Percentiles rank a stretch among this genome's conserved stretches.
phyloP scores from a whole-genome alignment of 768 basidiomycete genomes.

The Paxillus rubicundulus region DNA sequence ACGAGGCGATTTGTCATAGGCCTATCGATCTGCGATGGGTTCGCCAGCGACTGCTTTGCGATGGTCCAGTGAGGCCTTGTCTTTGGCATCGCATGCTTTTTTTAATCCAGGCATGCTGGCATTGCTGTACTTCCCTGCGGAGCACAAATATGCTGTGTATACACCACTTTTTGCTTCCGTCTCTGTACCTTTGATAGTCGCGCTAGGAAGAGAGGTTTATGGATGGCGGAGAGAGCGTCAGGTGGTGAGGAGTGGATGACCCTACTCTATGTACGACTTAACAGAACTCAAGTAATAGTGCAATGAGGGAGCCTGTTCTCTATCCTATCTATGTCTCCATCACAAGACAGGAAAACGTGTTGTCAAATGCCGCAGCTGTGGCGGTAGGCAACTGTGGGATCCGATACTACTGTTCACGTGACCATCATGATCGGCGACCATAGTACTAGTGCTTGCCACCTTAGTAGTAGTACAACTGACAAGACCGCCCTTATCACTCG shows the following conservation, averaged over 20 bases:
- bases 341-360: too few species aligned
- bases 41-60: constrained; percentile 41
- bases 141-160: constrained; percentile 97
- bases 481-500: constrained; percentile 3
- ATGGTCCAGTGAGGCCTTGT: constrained; percentile 61
- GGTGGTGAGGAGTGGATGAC: constrained; percentile 13
- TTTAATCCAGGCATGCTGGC: constrained; percentile 97
- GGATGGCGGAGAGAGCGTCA: constrained; percentile 48
- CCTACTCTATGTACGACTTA: background rate
- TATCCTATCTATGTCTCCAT: background rate
- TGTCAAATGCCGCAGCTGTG: too few species aligned
- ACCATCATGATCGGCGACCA: constrained; percentile 16
- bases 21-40: constrained; percentile 16
- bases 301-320: constrained; percentile 8
- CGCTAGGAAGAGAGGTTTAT: constrained; percentile 67
- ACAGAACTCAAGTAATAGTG: constrained; percentile 8
- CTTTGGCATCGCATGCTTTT: constrained; percentile 80
- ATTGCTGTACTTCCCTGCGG: constrained; percentile 93
- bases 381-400: background rate
- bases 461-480: constrained; percentile 6
- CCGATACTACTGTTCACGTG: constrained; percentile 22
- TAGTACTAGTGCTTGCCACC: background rate
- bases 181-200: constrained; percentile 76
- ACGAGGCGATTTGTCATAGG: constrained; percentile 18
- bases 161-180: constrained; percentile 92